Percentiles rank a stretch among this genome's conserved stretches.
Conservation (phyloP, 306 rosid genomes). For the Mimosa bimucronata region DNA sequence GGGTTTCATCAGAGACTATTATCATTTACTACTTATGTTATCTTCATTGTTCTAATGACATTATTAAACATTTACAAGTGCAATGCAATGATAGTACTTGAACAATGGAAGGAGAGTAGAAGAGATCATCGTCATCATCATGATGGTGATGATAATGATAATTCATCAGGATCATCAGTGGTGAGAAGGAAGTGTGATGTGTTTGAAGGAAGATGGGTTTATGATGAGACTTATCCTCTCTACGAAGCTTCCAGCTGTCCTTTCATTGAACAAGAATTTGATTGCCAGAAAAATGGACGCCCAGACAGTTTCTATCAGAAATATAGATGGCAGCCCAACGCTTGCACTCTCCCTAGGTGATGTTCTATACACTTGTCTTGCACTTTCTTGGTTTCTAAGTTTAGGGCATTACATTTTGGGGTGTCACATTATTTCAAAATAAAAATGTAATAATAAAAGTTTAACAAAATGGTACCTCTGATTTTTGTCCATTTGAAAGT, state of each 20-base stretch:
- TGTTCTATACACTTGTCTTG: neutral
- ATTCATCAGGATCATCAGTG: neutral
- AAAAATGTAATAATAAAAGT: neutral
- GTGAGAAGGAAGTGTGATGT: conserved; percentile 8
- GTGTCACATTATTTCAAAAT: neutral
- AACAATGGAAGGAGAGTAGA: neutral
- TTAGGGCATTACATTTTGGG: neutral
- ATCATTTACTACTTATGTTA: conserved; percentile 1
- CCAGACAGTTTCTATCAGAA: conserved; percentile 44
- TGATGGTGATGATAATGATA: neutral
- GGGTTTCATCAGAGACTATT: conserved; percentile 2
- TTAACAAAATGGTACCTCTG: neutral
- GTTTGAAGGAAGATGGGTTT: conserved; percentile 50
- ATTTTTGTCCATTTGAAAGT: neutral
- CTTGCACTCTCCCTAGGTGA: conserved; percentile 47
- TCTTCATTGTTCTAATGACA: neutral
- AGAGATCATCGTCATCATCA: neutral
- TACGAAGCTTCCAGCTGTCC: conserved; percentile 18
- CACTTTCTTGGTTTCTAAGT: neutral
- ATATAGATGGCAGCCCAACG: conserved; percentile 51
- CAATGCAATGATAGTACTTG: conserved; percentile 1
- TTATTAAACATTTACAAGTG: neutral
- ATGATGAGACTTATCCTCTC: conserved; percentile 32
- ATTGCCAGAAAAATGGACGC: conserved; percentile 55
- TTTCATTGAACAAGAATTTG: conserved; percentile 40